phyloP scores from a whole-genome alignment of 2,329 filamentous ascomycete genomes.

The Microthyrium microscopicum region DNA sequence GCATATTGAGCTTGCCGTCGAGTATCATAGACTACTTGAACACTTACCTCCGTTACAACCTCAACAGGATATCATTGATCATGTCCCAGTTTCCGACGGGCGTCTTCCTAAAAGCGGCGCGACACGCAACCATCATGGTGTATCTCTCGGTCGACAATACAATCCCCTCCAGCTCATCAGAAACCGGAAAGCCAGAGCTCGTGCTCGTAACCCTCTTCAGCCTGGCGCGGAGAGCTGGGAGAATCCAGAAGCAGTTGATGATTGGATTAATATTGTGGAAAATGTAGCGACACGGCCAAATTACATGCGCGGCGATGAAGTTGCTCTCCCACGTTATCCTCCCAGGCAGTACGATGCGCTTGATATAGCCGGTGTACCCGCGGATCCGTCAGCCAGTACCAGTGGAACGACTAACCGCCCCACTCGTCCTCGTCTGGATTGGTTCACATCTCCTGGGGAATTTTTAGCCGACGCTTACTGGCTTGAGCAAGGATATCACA shows the following conservation, averaged over 20 bases:
- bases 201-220: slow-evolving; percentile 60
- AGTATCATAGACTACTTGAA: slow-evolving; percentile 69
- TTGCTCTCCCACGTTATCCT: slow-evolving; percentile 17
- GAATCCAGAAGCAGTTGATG: slow-evolving; percentile 51
- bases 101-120: slow-evolving; percentile 15
- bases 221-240: slow-evolving; percentile 62
- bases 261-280: slow-evolving; percentile 61
- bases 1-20: slow-evolving; percentile 69
- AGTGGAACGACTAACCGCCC: slow-evolving; percentile 36
- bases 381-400: slow-evolving; percentile 9
- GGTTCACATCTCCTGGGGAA: slow-evolving; percentile 69
- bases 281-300: slow-evolving; percentile 22
- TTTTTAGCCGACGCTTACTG: slow-evolving; percentile 81
- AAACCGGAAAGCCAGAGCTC: slow-evolving; percentile 69
- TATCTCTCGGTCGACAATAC: slow-evolving; percentile 57
- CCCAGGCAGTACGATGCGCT: not conserved
- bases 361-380: not conserved
- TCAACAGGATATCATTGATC: slow-evolving; percentile 23
- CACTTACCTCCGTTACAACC: slow-evolving; percentile 56
- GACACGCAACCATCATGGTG: slow-evolving; percentile 19
- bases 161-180: slow-evolving; percentile 88
- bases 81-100: too few relatives aligned
- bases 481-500: slow-evolving; percentile 71
- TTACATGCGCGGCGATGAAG: slow-evolving; percentile 21
- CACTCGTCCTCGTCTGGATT: slow-evolving; percentile 63